Evolutionary conservation across 495 filamentous ascomycete species (phyloP).

Genomic region (Penicillium silybi): DNA sequence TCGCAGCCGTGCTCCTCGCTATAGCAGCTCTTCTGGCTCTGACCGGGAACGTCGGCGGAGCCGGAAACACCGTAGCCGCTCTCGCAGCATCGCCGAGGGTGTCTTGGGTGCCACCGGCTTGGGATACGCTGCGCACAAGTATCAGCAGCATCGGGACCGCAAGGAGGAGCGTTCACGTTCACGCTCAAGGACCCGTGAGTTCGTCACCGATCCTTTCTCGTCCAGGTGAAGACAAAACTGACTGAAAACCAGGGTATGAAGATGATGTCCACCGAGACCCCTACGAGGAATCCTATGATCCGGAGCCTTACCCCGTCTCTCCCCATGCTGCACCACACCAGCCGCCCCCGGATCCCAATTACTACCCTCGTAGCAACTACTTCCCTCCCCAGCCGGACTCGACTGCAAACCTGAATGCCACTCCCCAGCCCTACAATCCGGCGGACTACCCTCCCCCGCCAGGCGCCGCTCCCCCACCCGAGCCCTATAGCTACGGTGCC

Average conservation of each 20-base stretch:
- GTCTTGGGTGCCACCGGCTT: slow-evolving; percentile 69
- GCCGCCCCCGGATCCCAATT: slow-evolving; percentile 27
- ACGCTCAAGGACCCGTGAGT: slow-evolving; percentile 9
- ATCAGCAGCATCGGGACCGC: slow-evolving; percentile 59
- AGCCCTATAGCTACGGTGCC: slow-evolving; percentile 43
- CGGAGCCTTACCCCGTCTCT: slow-evolving; percentile 38
- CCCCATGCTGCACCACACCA: slow-evolving; percentile 17
- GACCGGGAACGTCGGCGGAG: slow-evolving; percentile 36
- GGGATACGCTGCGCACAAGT: slow-evolving; percentile 70
- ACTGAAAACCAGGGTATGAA: slow-evolving; percentile 30
- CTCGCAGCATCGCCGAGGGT: slow-evolving; percentile 63
- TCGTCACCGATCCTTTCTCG: background rate
- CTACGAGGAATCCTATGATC: slow-evolving; percentile 43
- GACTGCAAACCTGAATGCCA: slow-evolving; percentile 26
- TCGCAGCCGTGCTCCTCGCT: slow-evolving; percentile 36
- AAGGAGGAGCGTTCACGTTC: slow-evolving; percentile 42
- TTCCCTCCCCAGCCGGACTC: slow-evolving; percentile 45
- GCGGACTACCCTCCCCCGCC: slow-evolving; percentile 47
- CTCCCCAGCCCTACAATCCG: slow-evolving; percentile 33
- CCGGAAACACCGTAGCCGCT: slow-evolving; percentile 57
- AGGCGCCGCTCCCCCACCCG: slow-evolving; percentile 37
- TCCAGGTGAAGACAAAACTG: background rate
- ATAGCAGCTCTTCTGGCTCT: slow-evolving; percentile 43
- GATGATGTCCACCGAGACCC: slow-evolving; percentile 31
- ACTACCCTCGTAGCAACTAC: slow-evolving; percentile 37